Evolutionary conservation across 805 yeast species (phyloP), one percentile per base, ranked within the genome.

Genomic region (Pichia gijzeniarum): DNA sequence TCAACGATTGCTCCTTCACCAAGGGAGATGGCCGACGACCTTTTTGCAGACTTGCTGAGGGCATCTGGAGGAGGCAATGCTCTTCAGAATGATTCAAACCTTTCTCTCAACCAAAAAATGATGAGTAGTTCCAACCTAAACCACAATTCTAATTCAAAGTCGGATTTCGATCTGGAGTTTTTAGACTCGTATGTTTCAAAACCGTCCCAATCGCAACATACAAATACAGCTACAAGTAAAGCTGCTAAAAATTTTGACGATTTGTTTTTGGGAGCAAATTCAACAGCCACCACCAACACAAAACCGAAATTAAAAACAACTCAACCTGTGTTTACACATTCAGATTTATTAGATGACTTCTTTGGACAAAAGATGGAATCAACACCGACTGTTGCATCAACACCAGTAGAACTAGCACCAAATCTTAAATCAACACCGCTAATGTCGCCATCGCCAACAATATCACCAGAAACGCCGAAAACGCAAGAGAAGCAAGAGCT

Each of bases 31-130:
- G n/a, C 41, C 7, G 18, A 10, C 35, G 76, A 72, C 51, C 62
- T 72, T 19, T 72, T 72, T 65, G 76, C 76, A 2, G 65, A 68
- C 49, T 58, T 72, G 22, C 55, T 72, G 44, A 54, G 59, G 8
- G 63, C 64, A 19, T 56, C 60, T 14, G 31, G 51, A 17, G 21
- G 37, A 13, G 48, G 48, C 34, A 54, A 57, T 45, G 59, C 58
- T 40, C 51, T 53, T 34, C 54, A 55, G 5, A 43, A 52, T 21
- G 53, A 53, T 21, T 50, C 63, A 1, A 61, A 59, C 27, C 39
- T 69, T 31, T 53, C 68, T 0, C 44, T 70, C 39, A 56, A 61
- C 2, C 71, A 72, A 50, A 61, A 70, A 38, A 64, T 63, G 37
- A 9, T n/a, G 5, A 13, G 6, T 6, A 30, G 14, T 30, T 30